A percentile compares a stretch with the other conserved stretches of the same genome.
Evolutionary conservation across 2,329 filamentous ascomycete genomes (phyloP).

Genomic region (Neofusicoccum sp.): DNA sequence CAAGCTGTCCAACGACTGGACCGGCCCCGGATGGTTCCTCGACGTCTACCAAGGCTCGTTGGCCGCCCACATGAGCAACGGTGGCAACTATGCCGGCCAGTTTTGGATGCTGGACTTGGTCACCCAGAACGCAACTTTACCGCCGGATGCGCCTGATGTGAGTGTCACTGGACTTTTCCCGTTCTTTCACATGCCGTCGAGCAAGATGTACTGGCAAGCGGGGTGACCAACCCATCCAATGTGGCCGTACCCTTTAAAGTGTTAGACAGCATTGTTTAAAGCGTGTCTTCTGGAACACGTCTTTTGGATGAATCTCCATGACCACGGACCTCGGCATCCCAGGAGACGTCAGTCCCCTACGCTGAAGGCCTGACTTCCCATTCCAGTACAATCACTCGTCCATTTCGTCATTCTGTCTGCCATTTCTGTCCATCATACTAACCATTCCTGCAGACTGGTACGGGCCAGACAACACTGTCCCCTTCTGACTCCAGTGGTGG

Average conservation of each 20-base stretch:
- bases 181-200: background rate
- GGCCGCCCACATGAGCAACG: background rate
- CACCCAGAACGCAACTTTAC: background rate
- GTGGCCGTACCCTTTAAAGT: too few relatives aligned
- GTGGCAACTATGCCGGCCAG: background rate
- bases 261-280: too few relatives aligned
- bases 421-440: background rate
- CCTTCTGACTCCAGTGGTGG: background rate
- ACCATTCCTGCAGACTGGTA: background rate
- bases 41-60: background rate
- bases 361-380: too few relatives aligned
- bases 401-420: too few relatives aligned
- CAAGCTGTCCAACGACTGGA: conserved; percentile 13
- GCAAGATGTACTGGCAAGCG: too few relatives aligned
- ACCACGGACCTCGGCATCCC: too few relatives aligned
- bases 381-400: too few relatives aligned
- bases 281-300: too few relatives aligned
- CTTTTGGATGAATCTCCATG: too few relatives aligned
- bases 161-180: background rate
- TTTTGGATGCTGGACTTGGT: conserved; percentile 13
- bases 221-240: too few relatives aligned
- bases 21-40: conserved; percentile 7
- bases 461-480: background rate
- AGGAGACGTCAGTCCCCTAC: too few relatives aligned
- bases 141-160: conserved; percentile 8